Evolutionary conservation across 1,284 basidiomycete species (phyloP).

Genomic region (Ganoderma resinaceum): DNA sequence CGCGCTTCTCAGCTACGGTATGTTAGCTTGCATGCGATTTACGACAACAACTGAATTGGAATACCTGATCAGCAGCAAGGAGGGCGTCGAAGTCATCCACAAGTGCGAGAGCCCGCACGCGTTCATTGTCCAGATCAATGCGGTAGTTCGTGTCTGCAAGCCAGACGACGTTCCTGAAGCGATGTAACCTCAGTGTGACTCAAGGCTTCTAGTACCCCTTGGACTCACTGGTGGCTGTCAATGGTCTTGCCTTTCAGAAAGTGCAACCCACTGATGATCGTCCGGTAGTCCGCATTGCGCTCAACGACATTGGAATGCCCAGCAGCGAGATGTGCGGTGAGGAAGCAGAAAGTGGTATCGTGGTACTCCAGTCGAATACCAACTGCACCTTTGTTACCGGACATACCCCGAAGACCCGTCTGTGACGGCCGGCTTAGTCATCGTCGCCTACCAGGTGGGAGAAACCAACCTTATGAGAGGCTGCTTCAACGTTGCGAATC

Average conservation of each 20-base stretch:
- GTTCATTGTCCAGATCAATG: constrained; percentile 85
- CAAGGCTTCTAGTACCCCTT: background rate
- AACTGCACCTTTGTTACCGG: constrained; percentile 96
- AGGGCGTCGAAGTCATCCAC: constrained; percentile 77
- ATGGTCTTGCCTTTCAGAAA: constrained; percentile 93
- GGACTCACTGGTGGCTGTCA: constrained; percentile 84
- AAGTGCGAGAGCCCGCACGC: constrained; percentile 71
- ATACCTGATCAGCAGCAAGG: constrained; percentile 86
- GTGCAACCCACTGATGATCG: constrained; percentile 83
- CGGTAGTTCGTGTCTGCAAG: constrained; percentile 97
- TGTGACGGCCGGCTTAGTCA: constrained; percentile 39
- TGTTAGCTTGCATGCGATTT: background rate
- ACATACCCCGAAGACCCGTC: constrained; percentile 97
- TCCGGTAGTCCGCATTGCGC: constrained; percentile 92
- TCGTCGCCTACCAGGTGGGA: background rate
- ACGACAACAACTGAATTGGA: background rate
- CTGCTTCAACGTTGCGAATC: constrained; percentile 91
- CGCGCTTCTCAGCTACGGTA: constrained; percentile 66
- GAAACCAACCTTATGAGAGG: constrained; percentile 81
- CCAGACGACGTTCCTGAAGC: constrained; percentile 87
- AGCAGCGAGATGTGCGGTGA: constrained; percentile 96
- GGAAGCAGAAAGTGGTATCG: constrained; percentile 93
- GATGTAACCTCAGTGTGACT: background rate
- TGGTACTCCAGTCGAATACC: constrained; percentile 91
- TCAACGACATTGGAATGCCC: constrained; percentile 92